Evolutionary conservation across 371 early-diverging fungal species (phyloP), one percentile per base, ranked within the genome.

Genomic region (Actinomortierella ambigua): DNA sequence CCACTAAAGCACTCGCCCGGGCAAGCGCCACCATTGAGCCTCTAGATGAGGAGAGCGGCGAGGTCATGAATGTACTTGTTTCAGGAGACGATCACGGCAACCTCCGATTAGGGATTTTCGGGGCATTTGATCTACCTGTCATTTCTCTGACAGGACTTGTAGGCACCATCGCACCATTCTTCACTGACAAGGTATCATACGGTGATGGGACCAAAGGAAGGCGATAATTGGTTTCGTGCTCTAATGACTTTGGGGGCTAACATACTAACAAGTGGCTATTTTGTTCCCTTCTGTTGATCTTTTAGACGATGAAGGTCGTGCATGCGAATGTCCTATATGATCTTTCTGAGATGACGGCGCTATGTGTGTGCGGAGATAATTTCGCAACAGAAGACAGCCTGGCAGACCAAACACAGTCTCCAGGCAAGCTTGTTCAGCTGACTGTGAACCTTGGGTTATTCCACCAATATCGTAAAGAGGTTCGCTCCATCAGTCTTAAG

Each of bases 31-130:
- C 34, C 34, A 34, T 34, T 11, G 34, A 34, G 34, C 34, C 34
- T 0, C 42, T 50, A 6, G 59, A 65, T 20, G 71, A 70, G 28
- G 71, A 70, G 50, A 62, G 65, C 7, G 57, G 65, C n/a, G 59
- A 54, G 8, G 42, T 65, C 53, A 65, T 70, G 71, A 70, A 65
- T 40, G 65, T 58, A 0, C 53, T 70, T 9, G 57, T 70, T 27
- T 49, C 57, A 13, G 65, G 65, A 2, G 59, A 70, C 44, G 51
- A 40, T 14, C 52, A 49, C 1, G 65, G 65, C 4, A 11, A 18
- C 1, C 48, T 70, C 20, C 54, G 24, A 17, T 42, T 70, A 4
- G 51, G 62, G 3, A 50, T 70, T 20, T 70, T 65, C 58, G 70
- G 62, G n/a, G 62, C 51, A 1, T 65, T 70, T 22, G 70, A 70